These are phyloP conservation scores for Gymnopilus dilepis DNA, from an alignment of 768 basidiomycete species.

Conservation along the genomic window DNA sequence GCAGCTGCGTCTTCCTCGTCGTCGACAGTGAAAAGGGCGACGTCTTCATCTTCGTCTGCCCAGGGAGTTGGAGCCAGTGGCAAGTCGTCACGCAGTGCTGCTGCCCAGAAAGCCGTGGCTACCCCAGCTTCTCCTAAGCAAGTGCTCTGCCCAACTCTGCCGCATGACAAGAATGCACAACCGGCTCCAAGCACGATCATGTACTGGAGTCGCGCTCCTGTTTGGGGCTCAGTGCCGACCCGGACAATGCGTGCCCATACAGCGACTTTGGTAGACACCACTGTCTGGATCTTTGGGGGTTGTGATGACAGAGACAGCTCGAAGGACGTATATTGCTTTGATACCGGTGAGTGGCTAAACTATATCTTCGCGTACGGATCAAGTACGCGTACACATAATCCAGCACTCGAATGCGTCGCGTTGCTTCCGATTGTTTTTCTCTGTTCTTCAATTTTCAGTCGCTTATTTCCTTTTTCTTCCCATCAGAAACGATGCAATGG, in stretches of 20 bases:
- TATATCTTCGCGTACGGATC: background rate
- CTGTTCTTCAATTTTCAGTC: background rate
- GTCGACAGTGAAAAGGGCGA: conserved; percentile 27
- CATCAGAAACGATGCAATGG: conserved; percentile 96
- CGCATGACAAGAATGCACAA: conserved; percentile 62
- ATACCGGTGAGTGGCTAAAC: conserved; percentile 61
- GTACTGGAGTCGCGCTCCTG: conserved; percentile 88
- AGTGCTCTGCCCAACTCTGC: conserved; percentile 55
- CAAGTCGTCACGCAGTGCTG: conserved; percentile 19
- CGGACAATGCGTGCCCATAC: conserved; percentile 82
- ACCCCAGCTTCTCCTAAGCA: conserved; percentile 4
- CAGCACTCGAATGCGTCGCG: background rate
- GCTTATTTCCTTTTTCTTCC: background rate
- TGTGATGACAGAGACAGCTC: conserved; percentile 81
- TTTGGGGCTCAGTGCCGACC: conserved; percentile 71
- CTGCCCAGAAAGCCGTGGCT: conserved; percentile 3
- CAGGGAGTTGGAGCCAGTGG: conserved; percentile 12
- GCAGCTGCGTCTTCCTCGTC: conserved; percentile 11
- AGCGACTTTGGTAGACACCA: conserved; percentile 80
- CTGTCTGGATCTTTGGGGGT: conserved; percentile 89
- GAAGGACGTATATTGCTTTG: conserved; percentile 83
- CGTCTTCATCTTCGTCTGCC: conserved; percentile 21
- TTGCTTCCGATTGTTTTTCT: background rate
- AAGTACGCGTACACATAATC: background rate
- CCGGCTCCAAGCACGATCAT: conserved; percentile 74